Percentiles rank a stretch among this genome's conserved stretches.
These are phyloP conservation scores for Diaporthe citrichinensis DNA, from an alignment of 2,329 filamentous ascomycete genomes.

Conservation along the genomic window DNA sequence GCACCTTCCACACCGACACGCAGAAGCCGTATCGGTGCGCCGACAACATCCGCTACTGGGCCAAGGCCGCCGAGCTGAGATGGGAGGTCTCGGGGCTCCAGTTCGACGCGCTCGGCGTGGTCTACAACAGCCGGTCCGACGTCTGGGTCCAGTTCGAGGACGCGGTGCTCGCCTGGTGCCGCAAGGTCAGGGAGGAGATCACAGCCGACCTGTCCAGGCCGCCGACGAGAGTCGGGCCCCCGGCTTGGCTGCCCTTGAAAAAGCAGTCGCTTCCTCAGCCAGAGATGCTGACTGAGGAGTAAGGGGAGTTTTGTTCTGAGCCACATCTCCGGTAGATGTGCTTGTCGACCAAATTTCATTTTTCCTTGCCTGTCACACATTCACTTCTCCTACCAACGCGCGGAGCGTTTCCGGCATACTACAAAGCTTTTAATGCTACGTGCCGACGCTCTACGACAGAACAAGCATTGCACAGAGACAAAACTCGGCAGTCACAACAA, in stretches of 20 bases:
- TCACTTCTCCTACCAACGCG: constrained; percentile 21
- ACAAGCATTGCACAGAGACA: constrained; percentile 12
- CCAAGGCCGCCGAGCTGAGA: constrained; percentile 93
- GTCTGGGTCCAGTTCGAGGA: constrained; percentile 88
- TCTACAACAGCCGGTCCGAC: constrained; percentile 78
- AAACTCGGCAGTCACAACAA: constrained; percentile 10
- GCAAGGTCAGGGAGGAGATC: constrained; percentile 86
- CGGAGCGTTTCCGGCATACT: constrained; percentile 32
- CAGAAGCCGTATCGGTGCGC: constrained; percentile 93
- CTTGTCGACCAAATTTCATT: neutral
- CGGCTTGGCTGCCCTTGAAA: constrained; percentile 33
- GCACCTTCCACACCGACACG: constrained; percentile 90
- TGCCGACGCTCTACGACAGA: constrained; percentile 31
- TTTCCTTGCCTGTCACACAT: constrained; percentile 10
- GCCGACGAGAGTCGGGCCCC: constrained; percentile 41
- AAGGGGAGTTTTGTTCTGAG: neutral
- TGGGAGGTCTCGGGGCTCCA: constrained; percentile 86
- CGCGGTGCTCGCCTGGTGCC: constrained; percentile 87
- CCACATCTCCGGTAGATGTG: constrained; percentile 20
- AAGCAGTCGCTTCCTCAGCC: constrained; percentile 37
- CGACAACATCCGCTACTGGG: constrained; percentile 96
- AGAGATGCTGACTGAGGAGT: constrained; percentile 36
- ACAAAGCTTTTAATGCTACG: constrained; percentile 35
- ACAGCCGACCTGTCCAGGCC: constrained; percentile 67
- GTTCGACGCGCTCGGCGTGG: constrained; percentile 88